Evolutionary conservation across 106 monocot species (phyloP).

Genomic region (Gastrodia elata): DNA sequence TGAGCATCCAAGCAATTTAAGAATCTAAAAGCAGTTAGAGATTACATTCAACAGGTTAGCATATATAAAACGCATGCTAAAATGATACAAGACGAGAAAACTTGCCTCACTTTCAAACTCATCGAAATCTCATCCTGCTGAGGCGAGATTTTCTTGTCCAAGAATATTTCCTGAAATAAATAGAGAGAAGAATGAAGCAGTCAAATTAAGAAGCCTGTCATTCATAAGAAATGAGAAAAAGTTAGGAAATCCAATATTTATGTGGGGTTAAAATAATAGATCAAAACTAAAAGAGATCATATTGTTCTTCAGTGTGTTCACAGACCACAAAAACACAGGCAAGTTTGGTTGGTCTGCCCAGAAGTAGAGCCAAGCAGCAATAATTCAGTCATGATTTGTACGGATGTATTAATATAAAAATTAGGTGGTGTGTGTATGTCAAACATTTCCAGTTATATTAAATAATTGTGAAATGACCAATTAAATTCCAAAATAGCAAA

Average conservation of each 20-base stretch:
- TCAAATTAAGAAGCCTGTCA: background rate
- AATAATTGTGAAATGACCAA: too few species aligned
- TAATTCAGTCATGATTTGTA: too few species aligned
- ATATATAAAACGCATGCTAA: background rate
- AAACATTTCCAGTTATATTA: too few species aligned
- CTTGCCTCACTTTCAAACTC: slow-evolving; percentile 37
- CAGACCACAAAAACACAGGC: too few species aligned
- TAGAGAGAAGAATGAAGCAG: slow-evolving; percentile 4
- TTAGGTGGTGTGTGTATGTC: too few species aligned
- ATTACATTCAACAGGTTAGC: background rate
- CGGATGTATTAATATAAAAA: too few species aligned
- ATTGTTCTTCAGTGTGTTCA: too few species aligned
- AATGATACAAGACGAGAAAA: slow-evolving; percentile 7
- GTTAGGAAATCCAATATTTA: background rate
- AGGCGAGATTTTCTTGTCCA: slow-evolving; percentile 39
- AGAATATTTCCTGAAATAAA: slow-evolving; percentile 50
- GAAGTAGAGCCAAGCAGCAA: too few species aligned
- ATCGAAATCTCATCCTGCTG: slow-evolving; percentile 27
- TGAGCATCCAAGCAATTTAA: background rate
- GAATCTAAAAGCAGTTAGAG: background rate
- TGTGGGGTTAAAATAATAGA: too few species aligned
- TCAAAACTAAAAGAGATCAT: too few species aligned
- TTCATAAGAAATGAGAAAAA: background rate
- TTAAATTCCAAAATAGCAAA: too few species aligned
- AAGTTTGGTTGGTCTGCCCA: too few species aligned